phyloP scores from a whole-genome alignment of 2,329 filamentous ascomycete genomes.

The Monosporascus sp. region DNA sequence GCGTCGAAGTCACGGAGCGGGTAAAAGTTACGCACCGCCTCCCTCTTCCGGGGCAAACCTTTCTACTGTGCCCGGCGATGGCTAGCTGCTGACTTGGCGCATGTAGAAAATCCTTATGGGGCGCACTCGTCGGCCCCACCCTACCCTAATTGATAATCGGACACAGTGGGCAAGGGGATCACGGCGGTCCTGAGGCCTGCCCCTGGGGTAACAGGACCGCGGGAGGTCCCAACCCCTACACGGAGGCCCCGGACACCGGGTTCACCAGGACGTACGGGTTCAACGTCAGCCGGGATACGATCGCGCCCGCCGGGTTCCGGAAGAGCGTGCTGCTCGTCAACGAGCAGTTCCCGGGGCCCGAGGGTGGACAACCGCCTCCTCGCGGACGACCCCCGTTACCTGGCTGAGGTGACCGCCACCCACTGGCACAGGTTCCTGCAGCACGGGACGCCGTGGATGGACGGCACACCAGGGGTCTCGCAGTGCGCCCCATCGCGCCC shows the following conservation, averaged over 20 bases:
- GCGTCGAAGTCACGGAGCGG: constrained; percentile 21
- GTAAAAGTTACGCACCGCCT: constrained; percentile 13
- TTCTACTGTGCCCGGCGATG: no score
- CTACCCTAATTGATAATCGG: constrained; percentile 26
- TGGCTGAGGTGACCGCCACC: constrained; percentile 36
- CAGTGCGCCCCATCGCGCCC: constrained; percentile 66
- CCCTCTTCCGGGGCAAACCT: no score
- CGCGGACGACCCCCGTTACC: constrained; percentile 17
- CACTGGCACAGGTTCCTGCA: constrained; percentile 54
- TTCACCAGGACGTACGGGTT: constrained; percentile 53
- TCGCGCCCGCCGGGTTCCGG: constrained; percentile 54
- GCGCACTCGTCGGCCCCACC: constrained; percentile 24
- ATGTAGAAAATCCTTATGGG: constrained; percentile 26
- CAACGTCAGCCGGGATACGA: constrained; percentile 42
- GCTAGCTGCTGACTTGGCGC: background rate
- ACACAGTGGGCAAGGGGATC: constrained; percentile 6
- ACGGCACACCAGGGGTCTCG: constrained; percentile 45
- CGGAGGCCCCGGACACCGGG: constrained; percentile 44
- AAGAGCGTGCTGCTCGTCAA: constrained; percentile 40
- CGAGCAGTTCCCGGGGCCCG: constrained; percentile 52
- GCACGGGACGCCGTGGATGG: constrained; percentile 44
- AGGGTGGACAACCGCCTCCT: constrained; percentile 28
- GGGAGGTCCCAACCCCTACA: constrained; percentile 45
- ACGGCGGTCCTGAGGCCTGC: constrained; percentile 3
- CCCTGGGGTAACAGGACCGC: constrained; percentile 47